Evolutionary conservation across 352 stramenopile species (phyloP).

Genomic region (Pythium aphanidermatum): DNA sequence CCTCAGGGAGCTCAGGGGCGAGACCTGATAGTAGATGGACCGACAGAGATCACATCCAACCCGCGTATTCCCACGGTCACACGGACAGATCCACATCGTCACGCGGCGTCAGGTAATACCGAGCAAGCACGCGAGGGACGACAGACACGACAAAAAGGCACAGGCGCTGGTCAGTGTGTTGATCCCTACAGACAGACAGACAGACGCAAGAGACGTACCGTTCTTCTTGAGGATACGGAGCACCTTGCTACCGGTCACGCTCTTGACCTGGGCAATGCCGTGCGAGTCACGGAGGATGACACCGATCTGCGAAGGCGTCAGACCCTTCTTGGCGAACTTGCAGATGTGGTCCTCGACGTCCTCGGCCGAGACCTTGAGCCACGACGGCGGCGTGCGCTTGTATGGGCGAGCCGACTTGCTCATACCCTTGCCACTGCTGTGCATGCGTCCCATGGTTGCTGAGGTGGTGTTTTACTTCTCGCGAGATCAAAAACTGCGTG

Average conservation of each 20-base stretch:
- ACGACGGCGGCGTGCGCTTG: conserved; percentile 98
- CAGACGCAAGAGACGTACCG: conserved; percentile 44
- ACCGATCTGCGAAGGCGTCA: conserved; percentile 97
- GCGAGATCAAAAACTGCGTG: conserved; percentile 64
- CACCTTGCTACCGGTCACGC: conserved; percentile 98
- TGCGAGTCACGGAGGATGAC: conserved; percentile 99
- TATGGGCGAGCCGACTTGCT: conserved; percentile 98
- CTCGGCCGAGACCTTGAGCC: conserved; percentile 95
- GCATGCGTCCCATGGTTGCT: conserved; percentile 97
- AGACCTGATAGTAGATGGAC: conserved; percentile 65
- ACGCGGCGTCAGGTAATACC: conserved; percentile 83
- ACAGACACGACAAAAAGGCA: conserved; percentile 17
- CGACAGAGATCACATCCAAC: conserved; percentile 24
- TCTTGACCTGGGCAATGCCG: conserved; percentile 98
- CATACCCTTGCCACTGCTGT: conserved; percentile 99
- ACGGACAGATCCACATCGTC: conserved; percentile 47
- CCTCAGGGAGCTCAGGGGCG: conserved; percentile 98
- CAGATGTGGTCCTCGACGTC: conserved; percentile 99
- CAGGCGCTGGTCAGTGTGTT: conserved; percentile 16
- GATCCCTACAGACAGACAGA: conserved; percentile 3
- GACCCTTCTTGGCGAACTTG: conserved; percentile 99
- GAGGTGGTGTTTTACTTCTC: conserved; percentile 31
- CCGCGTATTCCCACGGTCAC: conserved; percentile 83
- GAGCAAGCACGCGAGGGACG: conserved; percentile 24
- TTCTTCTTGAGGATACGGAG: conserved; percentile 99